phyloP scores from a whole-genome alignment of 768 basidiomycete genomes.

The Collybia sordida region DNA sequence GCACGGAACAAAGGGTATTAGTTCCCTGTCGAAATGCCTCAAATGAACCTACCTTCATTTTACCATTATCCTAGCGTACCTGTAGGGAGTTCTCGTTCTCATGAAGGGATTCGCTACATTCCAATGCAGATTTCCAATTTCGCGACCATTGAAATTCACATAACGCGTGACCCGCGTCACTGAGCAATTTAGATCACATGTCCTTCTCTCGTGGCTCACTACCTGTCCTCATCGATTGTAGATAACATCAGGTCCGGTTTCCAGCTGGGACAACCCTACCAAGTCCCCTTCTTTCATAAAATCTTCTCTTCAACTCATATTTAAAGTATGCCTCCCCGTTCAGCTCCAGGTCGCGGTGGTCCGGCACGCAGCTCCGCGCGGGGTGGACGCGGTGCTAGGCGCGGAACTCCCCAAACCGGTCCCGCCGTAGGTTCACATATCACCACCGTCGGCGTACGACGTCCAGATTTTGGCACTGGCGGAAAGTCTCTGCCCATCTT shows the following conservation, averaged over 20 bases:
- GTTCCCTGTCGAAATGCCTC: too few species aligned
- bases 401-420: slow-evolving; percentile 23
- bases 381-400: slow-evolving; percentile 32
- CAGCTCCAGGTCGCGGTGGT: slow-evolving; percentile 23
- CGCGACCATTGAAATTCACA: slow-evolving; percentile 10
- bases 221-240: slow-evolving; percentile 17
- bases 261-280: slow-evolving; percentile 3
- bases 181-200: slow-evolving; percentile 6
- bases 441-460: slow-evolving; percentile 64
- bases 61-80: too few species aligned
- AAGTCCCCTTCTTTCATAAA: slow-evolving; percentile 6
- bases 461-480: slow-evolving; percentile 60
- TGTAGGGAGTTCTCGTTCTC: too few species aligned
- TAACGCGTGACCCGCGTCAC: slow-evolving; percentile 15
- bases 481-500: slow-evolving; percentile 42
- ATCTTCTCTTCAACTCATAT: neutral
- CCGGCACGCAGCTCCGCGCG: slow-evolving; percentile 28
- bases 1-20: too few species aligned
- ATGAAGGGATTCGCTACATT: neutral
- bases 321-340: slow-evolving; percentile 39
- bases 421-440: slow-evolving; percentile 35
- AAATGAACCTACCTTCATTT: too few species aligned
- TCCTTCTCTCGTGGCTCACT: slow-evolving; percentile 12
- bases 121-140: neutral
- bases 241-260: slow-evolving; percentile 9